These are phyloP conservation scores for Ormosia semicastrata DNA, from an alignment of 306 rosid species.

Conservation along the genomic window DNA sequence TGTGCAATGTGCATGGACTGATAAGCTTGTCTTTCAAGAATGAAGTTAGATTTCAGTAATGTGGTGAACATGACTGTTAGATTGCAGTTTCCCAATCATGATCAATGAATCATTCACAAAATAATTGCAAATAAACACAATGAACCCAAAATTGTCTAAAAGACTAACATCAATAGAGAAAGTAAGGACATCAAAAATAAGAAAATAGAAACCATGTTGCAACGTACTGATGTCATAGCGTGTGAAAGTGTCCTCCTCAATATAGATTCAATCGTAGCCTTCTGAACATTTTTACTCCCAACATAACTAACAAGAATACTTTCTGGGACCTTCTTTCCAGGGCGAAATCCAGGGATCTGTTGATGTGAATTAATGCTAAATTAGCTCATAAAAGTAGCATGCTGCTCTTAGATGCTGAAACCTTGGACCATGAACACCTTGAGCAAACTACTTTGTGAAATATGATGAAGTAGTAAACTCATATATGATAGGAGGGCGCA, in stretches of 20 bases:
- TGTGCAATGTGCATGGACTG: neutral
- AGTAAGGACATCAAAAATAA: neutral
- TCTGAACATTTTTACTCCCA: slow-evolving; percentile 67
- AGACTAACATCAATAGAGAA: neutral
- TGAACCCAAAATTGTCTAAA: neutral
- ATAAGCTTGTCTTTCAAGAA: slow-evolving; percentile 3
- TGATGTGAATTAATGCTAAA: neutral
- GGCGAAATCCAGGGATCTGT: slow-evolving; percentile 92
- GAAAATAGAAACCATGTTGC: neutral
- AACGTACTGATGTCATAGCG: slow-evolving; percentile 71
- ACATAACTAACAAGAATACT: slow-evolving; percentile 59
- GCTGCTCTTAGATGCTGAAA: slow-evolving; percentile 9
- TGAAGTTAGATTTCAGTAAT: slow-evolving; percentile 9
- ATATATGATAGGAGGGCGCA: neutral
- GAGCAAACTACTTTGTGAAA: neutral
- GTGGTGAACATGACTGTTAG: neutral
- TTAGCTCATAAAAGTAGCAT: slow-evolving; percentile 20
- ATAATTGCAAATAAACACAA: neutral
- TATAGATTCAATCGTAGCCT: slow-evolving; percentile 82
- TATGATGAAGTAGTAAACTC: neutral
- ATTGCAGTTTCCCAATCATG: slow-evolving; percentile 1
- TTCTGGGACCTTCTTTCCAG: slow-evolving; percentile 80
- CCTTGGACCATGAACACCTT: neutral
- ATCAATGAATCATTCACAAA: neutral
- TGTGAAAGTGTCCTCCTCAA: slow-evolving; percentile 90